These are phyloP conservation scores for Sequoiadendron giganteum DNA, from an alignment of 75 land plant genomes.

Conservation along the genomic window DNA sequence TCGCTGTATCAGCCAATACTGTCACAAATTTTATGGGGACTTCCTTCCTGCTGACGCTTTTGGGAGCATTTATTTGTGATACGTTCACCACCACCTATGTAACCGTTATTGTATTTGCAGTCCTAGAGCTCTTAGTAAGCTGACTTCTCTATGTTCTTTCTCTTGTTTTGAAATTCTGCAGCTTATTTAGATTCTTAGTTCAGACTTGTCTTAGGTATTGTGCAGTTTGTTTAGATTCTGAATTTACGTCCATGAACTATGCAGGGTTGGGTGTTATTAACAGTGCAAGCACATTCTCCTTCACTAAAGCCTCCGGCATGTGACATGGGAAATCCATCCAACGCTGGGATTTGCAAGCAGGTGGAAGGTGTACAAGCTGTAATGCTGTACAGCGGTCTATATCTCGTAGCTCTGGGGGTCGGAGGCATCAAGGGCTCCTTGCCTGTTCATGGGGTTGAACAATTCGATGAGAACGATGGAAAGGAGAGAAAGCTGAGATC, in stretches of 20 bases:
- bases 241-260: not conserved
- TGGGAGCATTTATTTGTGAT: conserved; percentile 72
- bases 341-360: conserved; percentile 20
- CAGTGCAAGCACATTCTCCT: conserved; percentile 38
- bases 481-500: conserved; percentile 30
- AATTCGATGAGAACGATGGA: conserved; percentile 35
- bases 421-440: conserved; percentile 41
- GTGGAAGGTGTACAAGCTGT: conserved; percentile 23
- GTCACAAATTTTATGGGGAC: conserved; percentile 80
- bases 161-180: not conserved
- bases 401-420: conserved; percentile 31
- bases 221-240: not conserved
- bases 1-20: conserved; percentile 42
- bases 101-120: conserved; percentile 46
- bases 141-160: not conserved
- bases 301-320: conserved; percentile 32
- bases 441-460: conserved; percentile 42
- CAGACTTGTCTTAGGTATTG: not conserved
- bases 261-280: conserved; percentile 33
- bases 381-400: conserved; percentile 34
- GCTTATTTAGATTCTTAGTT: not conserved
- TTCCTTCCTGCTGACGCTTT: conserved; percentile 61
- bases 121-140: conserved; percentile 52
- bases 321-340: not conserved
- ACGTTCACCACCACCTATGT: conserved; percentile 48